Conservation (phyloP, 139 green algal species). For the Chlorella sp. region DNA sequence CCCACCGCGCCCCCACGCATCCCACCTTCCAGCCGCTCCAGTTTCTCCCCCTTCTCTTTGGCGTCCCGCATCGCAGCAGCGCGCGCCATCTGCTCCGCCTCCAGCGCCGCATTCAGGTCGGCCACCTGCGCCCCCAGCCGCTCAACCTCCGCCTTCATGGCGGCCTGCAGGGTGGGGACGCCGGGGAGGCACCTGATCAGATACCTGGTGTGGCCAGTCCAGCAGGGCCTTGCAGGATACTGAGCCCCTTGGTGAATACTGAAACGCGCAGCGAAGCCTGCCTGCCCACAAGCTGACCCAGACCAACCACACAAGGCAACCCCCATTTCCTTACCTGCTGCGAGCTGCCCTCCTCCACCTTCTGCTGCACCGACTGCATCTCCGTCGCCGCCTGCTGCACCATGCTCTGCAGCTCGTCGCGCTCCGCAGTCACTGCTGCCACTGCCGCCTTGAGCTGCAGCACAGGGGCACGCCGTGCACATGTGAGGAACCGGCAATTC, state of each 20-base stretch:
- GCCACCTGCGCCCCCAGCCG: background rate
- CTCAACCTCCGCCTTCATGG: background rate
- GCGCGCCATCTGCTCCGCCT: constrained; percentile 16
- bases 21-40: constrained; percentile 45
- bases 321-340: background rate
- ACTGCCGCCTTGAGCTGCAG: constrained; percentile 62
- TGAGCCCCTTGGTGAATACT: too few relatives aligned
- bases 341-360: constrained; percentile 5
- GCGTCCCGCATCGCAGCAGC: constrained; percentile 28
- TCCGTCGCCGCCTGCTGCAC: constrained; percentile 36
- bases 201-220: too few relatives aligned
- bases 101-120: constrained; percentile 11
- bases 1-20: background rate
- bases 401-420: constrained; percentile 48
- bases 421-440: constrained; percentile 40
- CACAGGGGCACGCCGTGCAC: background rate
- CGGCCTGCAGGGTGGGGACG: constrained; percentile 12
- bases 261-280: too few relatives aligned
- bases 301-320: background rate
- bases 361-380: constrained; percentile 1
- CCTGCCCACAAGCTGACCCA: background rate
- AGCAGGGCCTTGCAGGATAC: too few relatives aligned
- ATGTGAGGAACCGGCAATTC: background rate
- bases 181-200: too few relatives aligned
- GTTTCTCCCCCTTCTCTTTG: constrained; percentile 37